Conservation (phyloP, 2,329 filamentous ascomycete species). For the Aspergillus luchuensis region DNA sequence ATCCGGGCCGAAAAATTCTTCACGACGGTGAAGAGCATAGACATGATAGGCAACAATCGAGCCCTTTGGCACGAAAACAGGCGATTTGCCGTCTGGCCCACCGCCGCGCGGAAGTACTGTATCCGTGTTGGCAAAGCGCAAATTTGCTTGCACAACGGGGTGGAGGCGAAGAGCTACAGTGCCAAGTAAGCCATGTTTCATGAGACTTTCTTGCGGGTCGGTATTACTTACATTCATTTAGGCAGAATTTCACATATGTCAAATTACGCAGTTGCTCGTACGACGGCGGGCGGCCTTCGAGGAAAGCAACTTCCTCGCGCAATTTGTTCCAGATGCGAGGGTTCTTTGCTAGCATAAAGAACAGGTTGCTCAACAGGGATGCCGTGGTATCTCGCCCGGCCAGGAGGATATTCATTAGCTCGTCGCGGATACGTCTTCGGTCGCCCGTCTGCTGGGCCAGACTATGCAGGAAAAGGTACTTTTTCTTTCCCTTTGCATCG, state of each 20-base stretch:
- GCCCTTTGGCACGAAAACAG: constrained; percentile 66
- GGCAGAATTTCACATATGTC: constrained; percentile 26
- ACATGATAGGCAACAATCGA: constrained; percentile 66
- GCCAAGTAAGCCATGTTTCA: background rate
- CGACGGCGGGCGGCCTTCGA: constrained; percentile 23
- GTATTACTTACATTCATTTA: constrained; percentile 28
- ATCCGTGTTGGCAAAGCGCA: constrained; percentile 37
- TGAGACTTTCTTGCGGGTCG: background rate
- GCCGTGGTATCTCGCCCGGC: constrained; percentile 58
- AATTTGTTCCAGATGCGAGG: constrained; percentile 41
- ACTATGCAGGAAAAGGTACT: constrained; percentile 52
- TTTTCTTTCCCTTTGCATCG: constrained; percentile 14
- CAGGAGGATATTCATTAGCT: constrained; percentile 53
- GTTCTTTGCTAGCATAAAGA: constrained; percentile 49
- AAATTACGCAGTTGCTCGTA: constrained; percentile 28
- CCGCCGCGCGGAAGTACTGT: constrained; percentile 54
- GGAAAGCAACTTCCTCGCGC: constrained; percentile 30
- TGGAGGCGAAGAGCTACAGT: constrained; percentile 42
- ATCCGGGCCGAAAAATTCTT: constrained; percentile 48
- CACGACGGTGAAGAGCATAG: constrained; percentile 70
- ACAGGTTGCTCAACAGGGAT: constrained; percentile 43
- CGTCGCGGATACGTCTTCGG: constrained; percentile 44
- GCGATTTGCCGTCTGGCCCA: constrained; percentile 59
- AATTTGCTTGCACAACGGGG: constrained; percentile 48
- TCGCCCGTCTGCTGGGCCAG: constrained; percentile 48